Conservation (phyloP, 163 green algal genomes). For the Chlamydomonas reinhardtii region DNA sequence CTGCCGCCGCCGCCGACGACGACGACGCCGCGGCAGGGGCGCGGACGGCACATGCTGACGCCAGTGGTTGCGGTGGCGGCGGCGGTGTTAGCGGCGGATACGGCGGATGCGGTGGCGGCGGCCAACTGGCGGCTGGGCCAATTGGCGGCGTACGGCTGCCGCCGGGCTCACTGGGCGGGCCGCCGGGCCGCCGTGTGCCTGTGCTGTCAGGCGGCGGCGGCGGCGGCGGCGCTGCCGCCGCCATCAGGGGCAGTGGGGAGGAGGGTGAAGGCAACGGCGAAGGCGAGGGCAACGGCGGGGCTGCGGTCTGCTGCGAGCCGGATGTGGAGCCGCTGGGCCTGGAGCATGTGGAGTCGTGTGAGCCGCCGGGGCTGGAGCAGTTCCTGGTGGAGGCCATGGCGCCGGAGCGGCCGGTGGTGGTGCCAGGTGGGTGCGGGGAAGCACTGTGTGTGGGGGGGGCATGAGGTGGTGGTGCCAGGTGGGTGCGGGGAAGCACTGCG, state of each 20-base stretch:
- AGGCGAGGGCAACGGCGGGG: too few species aligned
- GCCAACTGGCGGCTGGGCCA: not conserved
- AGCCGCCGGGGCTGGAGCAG: slow-evolving; percentile 57
- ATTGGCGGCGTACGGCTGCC: slow-evolving; percentile 54
- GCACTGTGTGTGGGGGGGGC: too few species aligned
- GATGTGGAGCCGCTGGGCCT: not conserved
- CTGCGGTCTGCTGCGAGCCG: too few species aligned
- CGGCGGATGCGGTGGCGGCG: not conserved
- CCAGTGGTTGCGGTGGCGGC: too few species aligned
- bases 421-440: slow-evolving; percentile 37
- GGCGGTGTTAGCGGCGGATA: not conserved
- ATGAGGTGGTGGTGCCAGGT: too few species aligned
- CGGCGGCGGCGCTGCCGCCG: not conserved
- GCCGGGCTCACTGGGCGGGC: slow-evolving; percentile 41
- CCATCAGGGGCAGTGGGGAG: slow-evolving; percentile 7
- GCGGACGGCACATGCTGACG: too few species aligned
- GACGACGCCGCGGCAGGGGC: too few species aligned
- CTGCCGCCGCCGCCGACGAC: not conserved
- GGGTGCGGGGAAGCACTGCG: too few species aligned
- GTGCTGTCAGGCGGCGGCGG: too few species aligned
- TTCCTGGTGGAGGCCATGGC: slow-evolving; percentile 68
- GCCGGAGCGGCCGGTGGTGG: slow-evolving; percentile 31
- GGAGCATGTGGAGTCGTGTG: not conserved
- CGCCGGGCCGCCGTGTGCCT: not conserved
- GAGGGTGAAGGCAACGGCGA: too few species aligned